Base-by-base conservation (phyloP, 176 grass and related monocot species). In the Hyparrhenia diplandra region DNA sequence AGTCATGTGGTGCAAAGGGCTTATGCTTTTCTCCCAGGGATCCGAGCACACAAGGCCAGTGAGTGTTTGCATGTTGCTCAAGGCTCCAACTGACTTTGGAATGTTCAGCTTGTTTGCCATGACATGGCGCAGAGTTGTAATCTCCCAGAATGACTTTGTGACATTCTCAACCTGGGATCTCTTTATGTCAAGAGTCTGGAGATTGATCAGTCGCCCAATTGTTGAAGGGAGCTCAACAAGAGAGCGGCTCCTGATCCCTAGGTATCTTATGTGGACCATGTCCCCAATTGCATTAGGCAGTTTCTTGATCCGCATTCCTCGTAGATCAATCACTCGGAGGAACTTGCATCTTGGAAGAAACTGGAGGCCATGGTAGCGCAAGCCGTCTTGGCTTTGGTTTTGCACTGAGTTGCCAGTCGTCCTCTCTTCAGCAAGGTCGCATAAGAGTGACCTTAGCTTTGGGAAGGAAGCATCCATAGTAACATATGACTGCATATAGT, bases 121-220 rank as follows among this genome's bases (percentile, higher is more conserved):
- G 21, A 88, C 73, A 58, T 88, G 86, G 0, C 80, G 35, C 14
- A 84, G 55, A 6, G 74, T 75, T 37, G 74, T 43, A 18, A 88
- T 88, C 49, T 74, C 24, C 86, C 81, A 88, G 5, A 88, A 88
- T 73, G 74, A 41, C 10, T 59, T 5, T 25, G 31, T 10, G 3
- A 84, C 41, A 12, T 80, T 74, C n/a, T 54, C 16, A 6, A 76
- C 81, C 14, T 37, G 23, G 5, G 65, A 65, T 18, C 63, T 71
- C 63, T 72, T 47, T 64, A 88, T 82, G 21, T 89, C 87, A 65
- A 89, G 71, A n/a, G 82, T 89, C 55, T 89, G 75, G 31, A 89
- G 81, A 40, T 89, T 80, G 63, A 89, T 89, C 17, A 89, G 68
- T 12, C 64, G 61, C 17, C 29, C 13, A 81, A 89, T 74, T 13